Evolutionary conservation across 2,329 filamentous ascomycete species (phyloP).

Genomic region (Emergomyces pasteurianus): DNA sequence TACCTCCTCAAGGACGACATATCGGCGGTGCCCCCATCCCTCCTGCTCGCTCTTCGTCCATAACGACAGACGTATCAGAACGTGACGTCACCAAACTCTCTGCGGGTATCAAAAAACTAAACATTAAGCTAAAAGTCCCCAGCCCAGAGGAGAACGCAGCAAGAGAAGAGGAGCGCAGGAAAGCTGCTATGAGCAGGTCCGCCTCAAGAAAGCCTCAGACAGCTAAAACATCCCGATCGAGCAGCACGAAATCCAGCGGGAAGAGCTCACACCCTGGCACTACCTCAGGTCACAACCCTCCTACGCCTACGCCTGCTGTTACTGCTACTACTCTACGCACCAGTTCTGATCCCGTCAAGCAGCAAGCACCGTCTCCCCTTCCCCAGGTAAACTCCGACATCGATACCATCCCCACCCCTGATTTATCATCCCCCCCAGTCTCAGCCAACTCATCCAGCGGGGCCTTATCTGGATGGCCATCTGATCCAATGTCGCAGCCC

Average conservation of each 20-base stretch:
- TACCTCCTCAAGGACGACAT: slow-evolving; percentile 20
- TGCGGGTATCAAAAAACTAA: slow-evolving; percentile 41
- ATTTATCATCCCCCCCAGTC: neutral
- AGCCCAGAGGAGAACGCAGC: slow-evolving; percentile 46
- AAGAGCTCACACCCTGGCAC: neutral
- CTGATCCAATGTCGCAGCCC: neutral
- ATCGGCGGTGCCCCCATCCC: neutral
- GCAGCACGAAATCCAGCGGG: neutral
- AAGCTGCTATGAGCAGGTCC: slow-evolving; percentile 14
- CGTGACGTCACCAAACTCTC: slow-evolving; percentile 40
- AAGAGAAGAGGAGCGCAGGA: slow-evolving; percentile 36
- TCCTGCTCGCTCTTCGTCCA: slow-evolving; percentile 2
- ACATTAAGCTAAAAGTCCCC: slow-evolving; percentile 47
- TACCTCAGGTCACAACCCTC: neutral
- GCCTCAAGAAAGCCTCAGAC: slow-evolving; percentile 15
- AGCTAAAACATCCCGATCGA: slow-evolving; percentile 23
- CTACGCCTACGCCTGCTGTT: neutral
- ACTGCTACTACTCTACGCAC: neutral
- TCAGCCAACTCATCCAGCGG: neutral
- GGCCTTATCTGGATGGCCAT: neutral
- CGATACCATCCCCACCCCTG: neutral
- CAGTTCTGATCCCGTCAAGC: neutral
- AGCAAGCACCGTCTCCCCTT: neutral
- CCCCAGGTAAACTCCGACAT: neutral
- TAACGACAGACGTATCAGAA: slow-evolving; percentile 14